Conservation (phyloP, 305 asterid genomes). For the Fraxinus paxiana region DNA sequence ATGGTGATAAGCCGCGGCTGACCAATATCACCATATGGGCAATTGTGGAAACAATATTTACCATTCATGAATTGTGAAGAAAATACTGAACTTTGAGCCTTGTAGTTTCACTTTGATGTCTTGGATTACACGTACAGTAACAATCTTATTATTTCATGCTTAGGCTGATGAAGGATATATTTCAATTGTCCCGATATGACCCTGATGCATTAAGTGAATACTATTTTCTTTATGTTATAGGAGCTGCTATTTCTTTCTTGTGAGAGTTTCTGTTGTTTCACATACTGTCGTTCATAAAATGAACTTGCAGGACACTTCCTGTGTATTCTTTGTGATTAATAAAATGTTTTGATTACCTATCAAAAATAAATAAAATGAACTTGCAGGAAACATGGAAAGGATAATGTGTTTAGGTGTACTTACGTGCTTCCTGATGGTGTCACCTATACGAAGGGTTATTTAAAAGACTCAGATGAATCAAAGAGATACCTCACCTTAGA, state of each 20-base stretch:
- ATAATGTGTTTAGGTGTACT: conserved; percentile 66
- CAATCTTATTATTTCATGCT: not conserved
- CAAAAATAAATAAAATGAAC: not conserved
- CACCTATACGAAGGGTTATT: conserved; percentile 69
- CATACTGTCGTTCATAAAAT: conserved; percentile 11
- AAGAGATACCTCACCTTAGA: conserved; percentile 51
- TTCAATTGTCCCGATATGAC: not conserved
- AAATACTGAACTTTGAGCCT: not conserved
- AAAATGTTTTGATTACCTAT: too few species aligned
- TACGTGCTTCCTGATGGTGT: conserved; percentile 91
- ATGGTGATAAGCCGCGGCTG: not conserved
- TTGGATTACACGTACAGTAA: not conserved
- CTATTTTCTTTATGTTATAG: not conserved
- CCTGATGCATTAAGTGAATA: conserved; percentile 13
- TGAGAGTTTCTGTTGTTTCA: not conserved
- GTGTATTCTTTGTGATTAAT: too few species aligned
- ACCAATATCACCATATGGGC: not conserved
- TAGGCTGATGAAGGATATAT: not conserved
- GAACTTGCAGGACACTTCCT: conserved; percentile 40
- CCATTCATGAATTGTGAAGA: not conserved
- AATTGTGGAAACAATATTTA: not conserved
- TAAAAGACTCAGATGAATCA: conserved; percentile 68
- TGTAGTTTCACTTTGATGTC: not conserved
- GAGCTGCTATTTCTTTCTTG: not conserved
- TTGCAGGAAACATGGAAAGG: conserved; percentile 67